phyloP scores from a whole-genome alignment of 2,329 filamentous ascomycete genomes.

The Mycosphaerella arachidis region DNA sequence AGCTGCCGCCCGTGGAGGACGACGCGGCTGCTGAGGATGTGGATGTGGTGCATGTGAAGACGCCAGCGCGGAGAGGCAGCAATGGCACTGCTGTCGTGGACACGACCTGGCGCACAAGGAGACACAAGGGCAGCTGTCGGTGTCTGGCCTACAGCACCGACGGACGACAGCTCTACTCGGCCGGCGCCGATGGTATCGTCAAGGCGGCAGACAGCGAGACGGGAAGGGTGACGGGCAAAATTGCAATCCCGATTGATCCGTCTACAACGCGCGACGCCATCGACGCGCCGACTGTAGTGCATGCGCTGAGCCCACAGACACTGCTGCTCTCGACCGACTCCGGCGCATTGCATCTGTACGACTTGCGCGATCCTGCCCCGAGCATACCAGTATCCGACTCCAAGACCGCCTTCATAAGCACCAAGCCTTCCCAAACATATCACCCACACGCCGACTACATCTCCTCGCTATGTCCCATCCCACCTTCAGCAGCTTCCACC shows the following conservation, averaged over 20 bases:
- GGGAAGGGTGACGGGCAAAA: conserved; percentile 72
- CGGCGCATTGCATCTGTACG: conserved; percentile 80
- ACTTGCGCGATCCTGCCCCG: conserved; percentile 59
- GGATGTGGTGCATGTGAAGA: conserved; percentile 18
- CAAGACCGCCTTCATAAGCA: conserved; percentile 44
- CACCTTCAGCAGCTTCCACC: conserved; percentile 72
- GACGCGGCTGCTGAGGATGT: conserved; percentile 37
- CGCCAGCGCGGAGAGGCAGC: conserved; percentile 36
- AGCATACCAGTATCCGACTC: conserved; percentile 35
- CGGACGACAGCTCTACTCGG: conserved; percentile 61
- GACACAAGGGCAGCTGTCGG: conserved; percentile 92
- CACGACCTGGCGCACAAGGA: conserved; percentile 76
- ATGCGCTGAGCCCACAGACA: conserved; percentile 79
- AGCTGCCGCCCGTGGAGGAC: conserved; percentile 57
- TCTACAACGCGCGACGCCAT: conserved; percentile 42
- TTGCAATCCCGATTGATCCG: conserved; percentile 61
- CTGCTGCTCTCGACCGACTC: conserved; percentile 88
- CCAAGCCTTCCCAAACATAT: conserved; percentile 72
- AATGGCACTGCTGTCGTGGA: conserved; percentile 72
- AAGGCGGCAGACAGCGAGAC: conserved; percentile 57
- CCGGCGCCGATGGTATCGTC: conserved; percentile 60
- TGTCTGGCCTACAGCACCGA: conserved; percentile 74
- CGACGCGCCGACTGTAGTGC: conserved; percentile 75
- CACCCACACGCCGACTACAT: conserved; percentile 90
- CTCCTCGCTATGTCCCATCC: conserved; percentile 78